Evolutionary conservation across 257 asterid genomes (phyloP), one percentile per base, ranked within the genome.

Genomic region (Solanum arcanum): DNA sequence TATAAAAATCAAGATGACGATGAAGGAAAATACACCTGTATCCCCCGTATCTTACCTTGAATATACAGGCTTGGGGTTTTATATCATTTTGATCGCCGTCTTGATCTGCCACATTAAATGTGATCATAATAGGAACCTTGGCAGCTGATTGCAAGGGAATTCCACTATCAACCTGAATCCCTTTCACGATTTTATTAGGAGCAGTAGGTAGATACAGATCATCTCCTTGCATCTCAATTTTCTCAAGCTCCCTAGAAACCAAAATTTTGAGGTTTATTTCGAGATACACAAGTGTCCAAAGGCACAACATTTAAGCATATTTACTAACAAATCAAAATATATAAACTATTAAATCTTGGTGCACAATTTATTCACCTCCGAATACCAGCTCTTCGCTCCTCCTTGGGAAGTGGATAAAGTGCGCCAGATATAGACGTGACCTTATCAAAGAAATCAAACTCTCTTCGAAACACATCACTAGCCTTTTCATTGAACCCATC

Each of bases 131-230:
- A 85, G 99, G 99, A 87, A 97, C 99, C 92, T 96, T 97, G 72
- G 99, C 98, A n/a, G 99, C 99, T 89, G 99, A 97, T 87, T 97
- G 99, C 90, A 97, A 90, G 78, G 99, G 98, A 90, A 96, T 92
- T 87, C 99, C 99, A 91, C 99, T 97, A 87, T 97, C 98, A 88
- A 93, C 93, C 91, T 93, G 95, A 89, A 97, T 96, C 86, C 99
- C 97, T 86, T 95, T 92, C 86, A 96, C 98, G 80, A 96, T 94
- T 94, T 97, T 96, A 91, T 37, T 90, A 87, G 94, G 96, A 84
- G 98, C 99, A 88, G 99, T 96, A 91, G 99, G 99, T 86, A 97
- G 94, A 93, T 97, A 97, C 37, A 97, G 95, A 89, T 94, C 98
- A 91, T 97, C 97, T 92, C 99, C 99, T 35, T 93, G 92, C 92